These are phyloP conservation scores for Globisporangium orthogonon DNA, from an alignment of 352 stramenopile genomes.

Conservation along the genomic window DNA sequence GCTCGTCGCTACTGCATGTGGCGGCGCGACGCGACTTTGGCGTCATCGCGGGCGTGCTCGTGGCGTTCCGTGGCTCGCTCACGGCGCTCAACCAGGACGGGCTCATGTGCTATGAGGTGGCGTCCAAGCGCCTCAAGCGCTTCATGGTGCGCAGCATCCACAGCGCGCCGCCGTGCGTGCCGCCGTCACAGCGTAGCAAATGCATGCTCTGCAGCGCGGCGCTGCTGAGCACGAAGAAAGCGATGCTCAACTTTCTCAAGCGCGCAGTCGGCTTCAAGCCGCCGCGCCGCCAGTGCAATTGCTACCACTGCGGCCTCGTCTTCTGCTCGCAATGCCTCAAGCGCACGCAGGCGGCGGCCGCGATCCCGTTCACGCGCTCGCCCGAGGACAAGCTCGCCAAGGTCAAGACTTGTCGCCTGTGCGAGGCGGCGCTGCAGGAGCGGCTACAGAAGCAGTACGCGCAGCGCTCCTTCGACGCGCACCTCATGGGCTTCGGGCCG, in stretches of 20 bases:
- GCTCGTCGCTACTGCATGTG: conserved; percentile 55
- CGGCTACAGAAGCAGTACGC: conserved; percentile 43
- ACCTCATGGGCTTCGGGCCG: conserved; percentile 41
- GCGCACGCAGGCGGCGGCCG: conserved; percentile 34
- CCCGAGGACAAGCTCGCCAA: conserved; percentile 46
- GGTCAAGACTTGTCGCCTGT: conserved; percentile 58
- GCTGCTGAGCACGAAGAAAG: conserved; percentile 39
- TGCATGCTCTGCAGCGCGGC: conserved; percentile 70
- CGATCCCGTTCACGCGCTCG: conserved; percentile 47
- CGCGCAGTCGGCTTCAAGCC: conserved; percentile 34
- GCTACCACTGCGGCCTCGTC: conserved; percentile 78
- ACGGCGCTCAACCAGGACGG: conserved; percentile 54
- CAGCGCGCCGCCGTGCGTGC: conserved; percentile 35
- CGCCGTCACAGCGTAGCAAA: conserved; percentile 44
- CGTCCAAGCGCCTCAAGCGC: conserved; percentile 47
- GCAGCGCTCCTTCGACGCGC: conserved; percentile 48
- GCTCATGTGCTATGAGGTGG: conserved; percentile 79
- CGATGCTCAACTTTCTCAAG: conserved; percentile 55
- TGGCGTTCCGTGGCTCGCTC: conserved; percentile 58
- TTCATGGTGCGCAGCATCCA: conserved; percentile 67
- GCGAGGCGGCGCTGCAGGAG: conserved; percentile 54
- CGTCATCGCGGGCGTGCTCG: conserved; percentile 45
- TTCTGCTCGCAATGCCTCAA: conserved; percentile 64
- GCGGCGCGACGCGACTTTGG: conserved; percentile 44
- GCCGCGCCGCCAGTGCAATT: conserved; percentile 56